Percentiles rank a stretch among this genome's conserved stretches.
phyloP scores from a whole-genome alignment of 331 rosid species.

The Malus hybrid region DNA sequence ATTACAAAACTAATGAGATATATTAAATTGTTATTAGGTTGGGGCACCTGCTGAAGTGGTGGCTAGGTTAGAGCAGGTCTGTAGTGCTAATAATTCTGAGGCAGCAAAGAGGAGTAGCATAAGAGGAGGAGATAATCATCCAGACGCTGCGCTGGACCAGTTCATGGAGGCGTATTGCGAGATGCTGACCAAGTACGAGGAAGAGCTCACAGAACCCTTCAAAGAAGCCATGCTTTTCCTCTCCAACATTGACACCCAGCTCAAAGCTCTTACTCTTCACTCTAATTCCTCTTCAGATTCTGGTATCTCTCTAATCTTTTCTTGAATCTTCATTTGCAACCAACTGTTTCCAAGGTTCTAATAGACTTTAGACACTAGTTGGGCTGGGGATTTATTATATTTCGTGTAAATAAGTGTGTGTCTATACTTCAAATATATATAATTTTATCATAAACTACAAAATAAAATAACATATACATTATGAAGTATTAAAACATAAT shows the following conservation, averaged over 20 bases:
- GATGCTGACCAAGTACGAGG: slow-evolving; percentile 42
- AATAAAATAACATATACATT: no score
- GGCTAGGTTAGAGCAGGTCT: slow-evolving; percentile 33
- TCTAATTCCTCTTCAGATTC: slow-evolving; percentile 15
- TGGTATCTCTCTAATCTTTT: neutral
- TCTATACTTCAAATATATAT: no score
- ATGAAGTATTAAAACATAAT: no score
- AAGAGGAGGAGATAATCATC: slow-evolving; percentile 5
- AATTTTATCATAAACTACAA: no score
- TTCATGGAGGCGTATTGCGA: slow-evolving; percentile 59
- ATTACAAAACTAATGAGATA: neutral
- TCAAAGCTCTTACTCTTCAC: slow-evolving; percentile 10
- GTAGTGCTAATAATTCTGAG: neutral
- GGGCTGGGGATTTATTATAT: no score
- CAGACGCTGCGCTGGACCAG: slow-evolving; percentile 41
- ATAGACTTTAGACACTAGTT: no score
- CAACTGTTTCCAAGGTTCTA: no score
- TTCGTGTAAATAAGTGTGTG: no score
- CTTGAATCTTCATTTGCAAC: no score
- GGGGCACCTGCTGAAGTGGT: slow-evolving; percentile 38
- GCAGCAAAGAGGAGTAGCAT: neutral
- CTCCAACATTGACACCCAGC: slow-evolving; percentile 32
- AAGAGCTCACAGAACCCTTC: slow-evolving; percentile 41
- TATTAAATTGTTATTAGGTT: slow-evolving; percentile 13
- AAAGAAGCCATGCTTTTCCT: slow-evolving; percentile 47